Base-by-base conservation (phyloP, 225 moss, liverwort and hornwort species). In the Sphagnum tenellum region DNA sequence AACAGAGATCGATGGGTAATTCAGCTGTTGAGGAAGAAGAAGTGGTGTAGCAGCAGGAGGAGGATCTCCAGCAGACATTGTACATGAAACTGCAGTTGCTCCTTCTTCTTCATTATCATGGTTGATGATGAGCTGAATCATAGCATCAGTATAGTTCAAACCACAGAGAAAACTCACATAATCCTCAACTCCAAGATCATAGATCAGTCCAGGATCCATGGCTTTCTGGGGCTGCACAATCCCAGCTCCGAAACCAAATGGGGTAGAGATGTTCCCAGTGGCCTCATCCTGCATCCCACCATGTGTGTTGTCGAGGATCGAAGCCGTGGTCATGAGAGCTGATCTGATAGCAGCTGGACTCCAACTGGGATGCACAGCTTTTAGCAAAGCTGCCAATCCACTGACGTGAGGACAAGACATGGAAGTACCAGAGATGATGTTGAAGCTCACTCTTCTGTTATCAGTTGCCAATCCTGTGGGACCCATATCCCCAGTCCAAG, bases 1-100 rank as follows among this genome's bases (percentile, higher is more conserved):
- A 0, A 70, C 77, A 0, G 98, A 90, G 29, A 89, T 65, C 0
- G 98, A 89, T 1, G 98, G 98, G 64, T 98, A 98, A 66, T 98
- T 98, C 64, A 98, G 71, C 61, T 98, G 86, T 56, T 75, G 66
- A 5, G 89, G 81, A 51, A 55, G 51, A 29, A 29, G 29, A 29
- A 29, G 29, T 29, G 29, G 29, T 29, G 29, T n/a, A n/a, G n/a
- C 29, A 29, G 29, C 29, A 29, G 29, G 29, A 29, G 29, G 29
- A 29, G 29, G 29, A 29, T 29, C 29, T 0, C 29, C 29, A 29
- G 29, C 29, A 29, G 29, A 29, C 29, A 29, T 29, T 29, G 29
- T 29, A 29, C 29, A 29, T 29, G 29, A 29, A 2, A 60, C 61
- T 0, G 72, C 29, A 0, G 45, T 7, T 0, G 67, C 55, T 3